Conservation (phyloP, 2,329 filamentous ascomycete species). For the Pseudonectria foliicola region DNA sequence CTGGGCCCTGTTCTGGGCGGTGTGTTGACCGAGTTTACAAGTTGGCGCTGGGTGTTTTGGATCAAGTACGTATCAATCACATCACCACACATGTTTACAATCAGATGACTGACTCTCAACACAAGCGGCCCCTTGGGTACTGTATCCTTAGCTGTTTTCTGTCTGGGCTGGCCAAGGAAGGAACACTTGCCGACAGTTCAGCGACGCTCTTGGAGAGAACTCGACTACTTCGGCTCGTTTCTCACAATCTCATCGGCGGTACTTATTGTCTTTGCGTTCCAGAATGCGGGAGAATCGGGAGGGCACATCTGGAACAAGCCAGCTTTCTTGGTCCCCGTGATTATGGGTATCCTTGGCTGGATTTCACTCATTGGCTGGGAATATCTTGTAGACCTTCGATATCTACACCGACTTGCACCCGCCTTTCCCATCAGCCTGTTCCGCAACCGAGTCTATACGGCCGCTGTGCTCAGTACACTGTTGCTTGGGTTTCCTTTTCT, state of each 20-base stretch:
- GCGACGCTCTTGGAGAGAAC: conserved; percentile 37
- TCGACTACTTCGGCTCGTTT: conserved; percentile 48
- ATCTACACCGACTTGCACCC: conserved; percentile 24
- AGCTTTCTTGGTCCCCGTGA: conserved; percentile 25
- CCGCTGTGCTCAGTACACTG: conserved; percentile 37
- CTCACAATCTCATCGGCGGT: conserved; percentile 47
- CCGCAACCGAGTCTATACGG: conserved; percentile 38
- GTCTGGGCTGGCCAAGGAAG: conserved; percentile 42
- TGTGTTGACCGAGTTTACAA: conserved; percentile 39
- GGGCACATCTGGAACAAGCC: conserved; percentile 36
- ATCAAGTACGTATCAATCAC: conserved; percentile 41
- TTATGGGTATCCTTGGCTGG: conserved; percentile 23
- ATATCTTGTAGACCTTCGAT: conserved; percentile 15
- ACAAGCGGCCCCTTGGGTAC: conserved; percentile 43
- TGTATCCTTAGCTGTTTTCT: conserved; percentile 39
- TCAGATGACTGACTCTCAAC: too few relatives aligned
- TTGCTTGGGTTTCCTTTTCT: conserved; percentile 45
- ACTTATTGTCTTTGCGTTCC: conserved; percentile 51
- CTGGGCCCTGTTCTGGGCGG: conserved; percentile 47
- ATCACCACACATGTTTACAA: conserved; percentile 11
- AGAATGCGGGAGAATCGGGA: conserved; percentile 36
- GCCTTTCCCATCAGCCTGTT: conserved; percentile 44
- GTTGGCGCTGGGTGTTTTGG: conserved; percentile 53
- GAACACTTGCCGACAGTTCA: conserved; percentile 32
- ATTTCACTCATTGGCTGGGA: conserved; percentile 23